A percentile compares a stretch with the other conserved stretches of the same genome.
Evolutionary conservation across 1,139 yeast species (phyloP).

Genomic region (Schwanniomyces etchellsii): DNA sequence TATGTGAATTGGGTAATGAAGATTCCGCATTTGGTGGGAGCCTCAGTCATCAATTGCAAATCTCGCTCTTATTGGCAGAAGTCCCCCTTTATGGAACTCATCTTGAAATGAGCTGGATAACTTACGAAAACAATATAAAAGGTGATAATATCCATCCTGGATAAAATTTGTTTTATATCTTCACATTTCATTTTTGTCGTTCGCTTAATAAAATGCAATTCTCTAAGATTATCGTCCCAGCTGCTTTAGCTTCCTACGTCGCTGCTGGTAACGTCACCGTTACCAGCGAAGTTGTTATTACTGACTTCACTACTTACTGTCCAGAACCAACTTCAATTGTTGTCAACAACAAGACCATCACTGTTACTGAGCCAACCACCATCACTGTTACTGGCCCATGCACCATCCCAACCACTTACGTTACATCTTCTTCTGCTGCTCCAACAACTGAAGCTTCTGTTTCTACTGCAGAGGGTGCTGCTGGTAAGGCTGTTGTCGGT

Average conservation of each 20-base stretch:
- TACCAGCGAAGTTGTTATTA: conserved; percentile 39
- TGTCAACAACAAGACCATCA: conserved; percentile 43
- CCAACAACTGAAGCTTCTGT: conserved; percentile 12
- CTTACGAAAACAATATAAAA: too few species aligned
- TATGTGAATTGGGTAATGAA: too few species aligned
- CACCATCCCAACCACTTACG: conserved; percentile 43
- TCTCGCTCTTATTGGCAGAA: too few species aligned
- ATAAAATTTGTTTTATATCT: too few species aligned
- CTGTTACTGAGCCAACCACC: conserved; percentile 42
- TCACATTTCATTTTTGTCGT: too few species aligned
- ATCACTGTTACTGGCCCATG: conserved; percentile 43
- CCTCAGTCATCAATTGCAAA: too few species aligned
- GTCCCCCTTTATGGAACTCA: too few species aligned
- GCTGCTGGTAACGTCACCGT: conserved; percentile 37
- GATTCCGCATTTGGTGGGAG: too few species aligned
- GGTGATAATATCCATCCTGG: too few species aligned
- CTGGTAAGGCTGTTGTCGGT: conserved; percentile 34
- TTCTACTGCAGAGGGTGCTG: conserved; percentile 16
- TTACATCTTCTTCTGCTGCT: conserved; percentile 15
- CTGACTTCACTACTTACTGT: conserved; percentile 45
- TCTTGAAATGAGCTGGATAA: too few species aligned
- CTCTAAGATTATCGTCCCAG: conserved; percentile 34
- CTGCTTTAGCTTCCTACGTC: conserved; percentile 34
- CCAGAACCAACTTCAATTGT: conserved; percentile 36
- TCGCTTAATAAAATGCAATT: conserved; percentile 29